Percentiles rank a stretch among this genome's conserved stretches.
These are phyloP conservation scores for Pseudohyphozyma bogoriensis DNA, from an alignment of 768 basidiomycete genomes.

Conservation along the genomic window DNA sequence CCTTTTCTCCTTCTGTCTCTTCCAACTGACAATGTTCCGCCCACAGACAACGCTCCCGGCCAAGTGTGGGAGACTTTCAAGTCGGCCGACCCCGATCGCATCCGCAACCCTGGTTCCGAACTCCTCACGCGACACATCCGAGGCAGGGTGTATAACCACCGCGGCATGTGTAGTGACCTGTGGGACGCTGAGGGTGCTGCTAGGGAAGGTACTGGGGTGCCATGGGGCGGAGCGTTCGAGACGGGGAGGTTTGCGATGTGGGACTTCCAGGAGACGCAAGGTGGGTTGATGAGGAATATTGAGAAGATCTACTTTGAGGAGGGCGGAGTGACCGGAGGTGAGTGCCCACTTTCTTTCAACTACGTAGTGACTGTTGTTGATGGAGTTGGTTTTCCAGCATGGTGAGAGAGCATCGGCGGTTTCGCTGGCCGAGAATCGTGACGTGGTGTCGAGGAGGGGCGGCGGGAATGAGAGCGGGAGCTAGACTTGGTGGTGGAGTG, in stretches of 20 bases:
- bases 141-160: background rate
- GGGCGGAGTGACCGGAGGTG: background rate
- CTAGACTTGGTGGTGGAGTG: too few species aligned
- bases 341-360: too few species aligned
- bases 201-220: constrained; percentile 19
- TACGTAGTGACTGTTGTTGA: too few species aligned
- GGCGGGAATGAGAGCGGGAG: too few species aligned
- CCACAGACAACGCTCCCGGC: constrained; percentile 6
- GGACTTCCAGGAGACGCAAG: constrained; percentile 1
- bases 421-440: too few species aligned
- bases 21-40: background rate
- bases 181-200: constrained; percentile 21
- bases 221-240: constrained; percentile 13
- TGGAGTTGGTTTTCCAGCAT: too few species aligned
- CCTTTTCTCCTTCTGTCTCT: background rate
- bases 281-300: constrained; percentile 10
- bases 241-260: constrained; percentile 3
- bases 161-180: constrained; percentile 25
- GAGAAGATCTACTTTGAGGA: constrained; percentile 21
- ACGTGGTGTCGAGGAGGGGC: too few species aligned
- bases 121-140: background rate
- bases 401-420: too few species aligned
- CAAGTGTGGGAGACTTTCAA: constrained; percentile 27
- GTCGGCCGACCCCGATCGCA: constrained; percentile 6
- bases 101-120: background rate